Evolutionary conservation across 306 rosid species (phyloP).

Genomic region (Mucuna pruriens): DNA sequence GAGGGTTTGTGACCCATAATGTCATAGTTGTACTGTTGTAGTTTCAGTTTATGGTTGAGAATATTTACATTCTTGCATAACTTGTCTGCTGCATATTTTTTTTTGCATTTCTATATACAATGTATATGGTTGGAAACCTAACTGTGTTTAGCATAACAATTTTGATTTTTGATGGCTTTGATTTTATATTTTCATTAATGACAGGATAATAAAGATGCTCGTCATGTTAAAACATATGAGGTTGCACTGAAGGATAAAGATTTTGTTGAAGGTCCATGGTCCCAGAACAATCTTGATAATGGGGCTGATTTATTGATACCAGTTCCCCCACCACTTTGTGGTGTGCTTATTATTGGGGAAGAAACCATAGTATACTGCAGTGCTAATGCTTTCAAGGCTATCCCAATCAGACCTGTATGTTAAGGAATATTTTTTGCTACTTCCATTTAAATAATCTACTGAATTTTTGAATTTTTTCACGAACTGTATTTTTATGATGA

Average conservation of each 20-base stretch:
- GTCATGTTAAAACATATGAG: constrained; percentile 97
- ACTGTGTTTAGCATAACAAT: background rate
- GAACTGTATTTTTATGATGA: background rate
- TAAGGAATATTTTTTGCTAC: constrained; percentile 17
- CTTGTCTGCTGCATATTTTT: background rate
- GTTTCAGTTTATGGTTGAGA: constrained; percentile 8
- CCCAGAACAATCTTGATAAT: constrained; percentile 93
- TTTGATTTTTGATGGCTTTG: constrained; percentile 24
- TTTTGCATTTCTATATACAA: background rate
- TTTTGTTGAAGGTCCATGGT: constrained; percentile 98
- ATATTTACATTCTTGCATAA: background rate
- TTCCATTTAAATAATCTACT: background rate
- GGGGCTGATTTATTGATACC: constrained; percentile 96
- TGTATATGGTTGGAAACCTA: background rate
- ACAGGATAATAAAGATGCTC: constrained; percentile 98
- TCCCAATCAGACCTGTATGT: constrained; percentile 89
- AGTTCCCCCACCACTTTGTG: constrained; percentile 96
- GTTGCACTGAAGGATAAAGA: constrained; percentile 97
- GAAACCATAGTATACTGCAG: constrained; percentile 98
- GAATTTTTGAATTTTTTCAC: background rate
- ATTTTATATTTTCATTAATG: constrained; percentile 36
- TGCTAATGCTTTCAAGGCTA: constrained; percentile 92
- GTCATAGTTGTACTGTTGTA: constrained; percentile 23
- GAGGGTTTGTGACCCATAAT: constrained; percentile 8
- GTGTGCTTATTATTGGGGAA: constrained; percentile 96